A percentile compares a stretch with the other conserved stretches of the same genome.
Evolutionary conservation across 805 yeast species (phyloP).

Genomic region (Cyberlindnera bimundalis): DNA sequence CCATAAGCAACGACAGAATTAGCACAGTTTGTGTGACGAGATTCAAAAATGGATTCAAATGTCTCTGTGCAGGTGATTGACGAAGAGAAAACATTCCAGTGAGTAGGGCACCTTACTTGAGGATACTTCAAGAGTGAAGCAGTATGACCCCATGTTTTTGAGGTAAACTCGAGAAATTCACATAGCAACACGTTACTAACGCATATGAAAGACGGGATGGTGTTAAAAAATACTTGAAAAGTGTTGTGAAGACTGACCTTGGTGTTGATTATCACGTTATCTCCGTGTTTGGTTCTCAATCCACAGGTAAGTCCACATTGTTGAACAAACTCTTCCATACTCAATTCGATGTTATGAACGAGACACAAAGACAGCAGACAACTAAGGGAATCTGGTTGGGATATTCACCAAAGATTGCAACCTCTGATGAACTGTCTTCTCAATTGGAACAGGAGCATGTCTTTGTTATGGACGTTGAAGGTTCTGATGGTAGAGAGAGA

Average conservation of each 20-base stretch:
- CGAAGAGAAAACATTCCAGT: constrained; percentile 48
- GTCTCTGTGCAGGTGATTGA: constrained; percentile 50
- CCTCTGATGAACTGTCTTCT: constrained; percentile 13
- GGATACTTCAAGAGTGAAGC: too few relatives aligned
- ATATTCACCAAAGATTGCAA: constrained; percentile 42
- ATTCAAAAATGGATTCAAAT: constrained; percentile 9
- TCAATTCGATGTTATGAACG: constrained; percentile 90
- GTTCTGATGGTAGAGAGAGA: constrained; percentile 96
- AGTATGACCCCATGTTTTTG: too few relatives aligned
- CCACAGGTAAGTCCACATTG: constrained; percentile 93
- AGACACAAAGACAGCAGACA: constrained; percentile 80
- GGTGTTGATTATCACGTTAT: constrained; percentile 84
- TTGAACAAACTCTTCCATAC: constrained; percentile 85
- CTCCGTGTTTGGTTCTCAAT: constrained; percentile 95
- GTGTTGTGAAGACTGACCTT: constrained; percentile 38
- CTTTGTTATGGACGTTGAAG: constrained; percentile 95
- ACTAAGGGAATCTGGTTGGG: constrained; percentile 83
- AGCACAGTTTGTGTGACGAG: too few relatives aligned
- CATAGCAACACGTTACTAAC: too few relatives aligned
- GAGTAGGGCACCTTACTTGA: constrained; percentile 2
- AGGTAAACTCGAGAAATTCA: too few relatives aligned
- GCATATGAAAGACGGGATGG: constrained; percentile 10
- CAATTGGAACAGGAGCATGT: constrained; percentile 36
- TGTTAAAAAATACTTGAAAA: constrained; percentile 27
- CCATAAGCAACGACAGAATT: too few relatives aligned